Evolutionary conservation across 2,329 filamentous ascomycete species (phyloP).

Genomic region (Exophiala alcalophila): DNA sequence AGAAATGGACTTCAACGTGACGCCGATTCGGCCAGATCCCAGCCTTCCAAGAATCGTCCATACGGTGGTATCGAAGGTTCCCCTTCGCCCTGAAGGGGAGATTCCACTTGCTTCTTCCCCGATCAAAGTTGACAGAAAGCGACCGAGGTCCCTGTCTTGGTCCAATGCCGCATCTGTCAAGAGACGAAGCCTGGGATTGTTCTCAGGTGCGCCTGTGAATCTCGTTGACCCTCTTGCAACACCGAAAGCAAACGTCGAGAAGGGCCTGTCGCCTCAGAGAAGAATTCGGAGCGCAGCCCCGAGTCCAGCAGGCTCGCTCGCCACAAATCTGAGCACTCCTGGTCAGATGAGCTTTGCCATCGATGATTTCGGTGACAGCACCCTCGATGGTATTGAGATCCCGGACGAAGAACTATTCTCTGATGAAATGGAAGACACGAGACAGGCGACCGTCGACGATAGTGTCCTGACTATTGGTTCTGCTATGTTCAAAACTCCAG

Average conservation of each 20-base stretch:
- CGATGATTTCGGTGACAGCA: slow-evolving; percentile 29
- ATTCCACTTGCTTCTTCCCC: slow-evolving; percentile 38
- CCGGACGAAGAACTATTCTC: slow-evolving; percentile 23
- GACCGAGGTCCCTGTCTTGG: slow-evolving; percentile 51
- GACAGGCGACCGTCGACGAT: slow-evolving; percentile 10
- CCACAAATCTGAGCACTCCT: slow-evolving; percentile 21
- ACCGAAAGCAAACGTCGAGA: slow-evolving; percentile 3
- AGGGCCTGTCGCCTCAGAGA: slow-evolving; percentile 21
- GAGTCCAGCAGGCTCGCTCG: slow-evolving; percentile 24
- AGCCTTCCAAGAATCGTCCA: slow-evolving; percentile 58
- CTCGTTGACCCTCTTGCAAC: slow-evolving; percentile 6
- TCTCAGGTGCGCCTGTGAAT: neutral
- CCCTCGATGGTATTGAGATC: slow-evolving; percentile 28
- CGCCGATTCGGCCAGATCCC: slow-evolving; percentile 51
- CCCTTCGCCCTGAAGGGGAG: slow-evolving; percentile 63
- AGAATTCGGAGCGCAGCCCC: slow-evolving; percentile 25
- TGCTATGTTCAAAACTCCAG: slow-evolving; percentile 23
- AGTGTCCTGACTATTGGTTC: slow-evolving; percentile 23
- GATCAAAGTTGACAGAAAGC: slow-evolving; percentile 45
- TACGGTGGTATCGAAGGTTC: slow-evolving; percentile 70
- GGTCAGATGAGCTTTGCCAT: slow-evolving; percentile 27
- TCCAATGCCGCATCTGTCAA: slow-evolving; percentile 37
- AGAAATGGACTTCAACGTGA: slow-evolving; percentile 37
- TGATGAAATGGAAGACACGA: slow-evolving; percentile 16
- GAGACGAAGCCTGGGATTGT: slow-evolving; percentile 17